Percentiles rank a stretch among this genome's conserved stretches.
Evolutionary conservation across 768 basidiomycete genomes (phyloP).

Genomic region (Naganishia kalamii): DNA sequence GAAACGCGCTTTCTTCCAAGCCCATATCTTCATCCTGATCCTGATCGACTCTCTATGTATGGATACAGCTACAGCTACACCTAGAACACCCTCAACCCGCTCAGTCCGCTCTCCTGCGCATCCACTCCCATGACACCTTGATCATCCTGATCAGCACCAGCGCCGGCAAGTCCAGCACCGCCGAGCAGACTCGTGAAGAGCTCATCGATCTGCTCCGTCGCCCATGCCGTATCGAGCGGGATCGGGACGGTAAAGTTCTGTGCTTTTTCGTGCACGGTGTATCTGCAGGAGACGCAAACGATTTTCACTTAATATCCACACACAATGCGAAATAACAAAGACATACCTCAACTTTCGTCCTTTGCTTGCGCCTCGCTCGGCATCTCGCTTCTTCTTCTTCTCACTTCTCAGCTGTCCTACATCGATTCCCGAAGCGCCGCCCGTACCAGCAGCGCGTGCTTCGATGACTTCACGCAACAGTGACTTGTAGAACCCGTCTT

Average conservation of each 20-base stretch:
- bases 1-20: background rate
- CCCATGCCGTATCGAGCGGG: conserved; percentile 62
- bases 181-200: conserved; percentile 83
- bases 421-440: conserved; percentile 33
- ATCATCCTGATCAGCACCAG: conserved; percentile 24
- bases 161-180: conserved; percentile 35
- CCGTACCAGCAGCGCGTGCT: conserved; percentile 47
- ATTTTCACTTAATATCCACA: background rate
- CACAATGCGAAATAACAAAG: background rate
- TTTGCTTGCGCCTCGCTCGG: conserved; percentile 94
- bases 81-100: conserved; percentile 12
- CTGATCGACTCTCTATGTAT: background rate
- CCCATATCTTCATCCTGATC: background rate
- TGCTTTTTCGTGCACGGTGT: conserved; percentile 90
- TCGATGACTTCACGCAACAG: conserved; percentile 87
- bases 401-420: conserved; percentile 34
- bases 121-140: conserved; percentile 12
- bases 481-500: conserved; percentile 67
- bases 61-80: background rate
- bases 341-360: conserved; percentile 80
- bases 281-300: conserved; percentile 51
- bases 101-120: background rate
- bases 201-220: conserved; percentile 93
- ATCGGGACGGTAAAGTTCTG: conserved; percentile 97
- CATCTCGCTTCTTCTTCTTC: conserved; percentile 60